Conservation (phyloP, 2,329 filamentous ascomycete species). For the Harringtonia lauricola region DNA sequence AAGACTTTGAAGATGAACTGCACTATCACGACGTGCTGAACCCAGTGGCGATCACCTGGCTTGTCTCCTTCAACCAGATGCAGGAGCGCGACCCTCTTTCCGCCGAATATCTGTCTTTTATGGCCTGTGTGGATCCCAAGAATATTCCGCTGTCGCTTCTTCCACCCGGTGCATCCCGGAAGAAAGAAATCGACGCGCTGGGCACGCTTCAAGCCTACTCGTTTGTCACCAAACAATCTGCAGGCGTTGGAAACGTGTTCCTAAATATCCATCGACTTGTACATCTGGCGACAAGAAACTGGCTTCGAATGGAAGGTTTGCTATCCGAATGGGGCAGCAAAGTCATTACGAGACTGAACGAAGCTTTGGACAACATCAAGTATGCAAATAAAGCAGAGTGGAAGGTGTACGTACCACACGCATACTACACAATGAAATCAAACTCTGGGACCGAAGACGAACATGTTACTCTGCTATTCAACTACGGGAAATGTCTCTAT, state of each 20-base stretch:
- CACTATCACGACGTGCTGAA: slow-evolving; percentile 5
- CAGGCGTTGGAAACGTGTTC: slow-evolving; percentile 8
- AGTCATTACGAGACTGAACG: slow-evolving; percentile 5
- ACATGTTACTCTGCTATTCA: background rate
- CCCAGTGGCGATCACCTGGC: slow-evolving; percentile 10
- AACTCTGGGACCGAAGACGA: background rate
- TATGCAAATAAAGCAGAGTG: background rate
- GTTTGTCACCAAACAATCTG: slow-evolving; percentile 18
- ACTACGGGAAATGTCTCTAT: background rate
- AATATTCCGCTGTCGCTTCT: slow-evolving; percentile 19
- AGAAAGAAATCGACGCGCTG: slow-evolving; percentile 14
- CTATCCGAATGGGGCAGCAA: background rate
- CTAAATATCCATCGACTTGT: slow-evolving; percentile 22
- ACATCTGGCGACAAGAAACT: slow-evolving; percentile 18
- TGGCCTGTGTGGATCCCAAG: slow-evolving; percentile 18
- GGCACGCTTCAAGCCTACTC: slow-evolving; percentile 17
- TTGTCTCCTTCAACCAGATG: slow-evolving; percentile 10
- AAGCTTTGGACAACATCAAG: slow-evolving; percentile 4
- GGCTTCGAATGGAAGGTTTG: slow-evolving; percentile 9
- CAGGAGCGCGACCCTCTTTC: slow-evolving; percentile 14
- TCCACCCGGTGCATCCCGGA: slow-evolving; percentile 6
- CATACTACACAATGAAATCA: background rate
- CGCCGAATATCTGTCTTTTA: slow-evolving; percentile 17
- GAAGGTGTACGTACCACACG: slow-evolving; percentile 6
- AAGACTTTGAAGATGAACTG: slow-evolving; percentile 7